Evolutionary conservation across 805 yeast genomes (phyloP), one percentile per base, ranked within the genome.

Genomic region (Hanseniaspora vineae): DNA sequence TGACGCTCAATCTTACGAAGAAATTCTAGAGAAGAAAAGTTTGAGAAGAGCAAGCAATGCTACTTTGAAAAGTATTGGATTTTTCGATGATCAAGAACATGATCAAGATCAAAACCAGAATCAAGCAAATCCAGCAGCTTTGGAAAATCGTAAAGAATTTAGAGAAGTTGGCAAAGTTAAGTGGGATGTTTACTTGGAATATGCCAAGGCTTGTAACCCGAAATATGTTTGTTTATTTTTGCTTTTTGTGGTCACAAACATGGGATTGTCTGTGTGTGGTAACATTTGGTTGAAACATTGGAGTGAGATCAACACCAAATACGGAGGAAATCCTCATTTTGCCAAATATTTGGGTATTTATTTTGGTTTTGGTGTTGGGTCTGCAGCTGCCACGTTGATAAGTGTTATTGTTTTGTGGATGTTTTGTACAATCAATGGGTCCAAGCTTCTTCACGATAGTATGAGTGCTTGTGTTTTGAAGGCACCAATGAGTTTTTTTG

Each of bases 261-360:
- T 77, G 74, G 60, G 72, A 11, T 58, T 80, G 45, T 73, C 80
- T 49, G 90, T 86, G 45, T 67, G 68, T 42, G 80, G 88, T 35
- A 88, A 81, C 60, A 76, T 90, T 47, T 92, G 99, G 99, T 76
- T 92, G 58, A 92, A 92, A 64, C 86, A 86, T 64, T 92, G 98
- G 98, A 85, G 97, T 12, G 99, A 92, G 61, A 77, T 83, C 19
- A 92, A 90, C 60, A 73, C 89, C 3, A 66, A 63, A 42, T 60
- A 66, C 37, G 90, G 88, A 23, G 66, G 66, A 49, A 90, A 90
- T 61, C 95, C 95, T 2, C 62, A 78, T 50, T 77, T 84, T n/a
- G 68, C 68, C 47, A 76, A 66, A 57, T 92, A 88, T 57, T 69
- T 92, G 54, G 81, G 83, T 17, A 70, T 85, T 47, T 92, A 90